phyloP scores from a whole-genome alignment of 2,329 filamentous ascomycete genomes.

The Verticillium dahliae region DNA sequence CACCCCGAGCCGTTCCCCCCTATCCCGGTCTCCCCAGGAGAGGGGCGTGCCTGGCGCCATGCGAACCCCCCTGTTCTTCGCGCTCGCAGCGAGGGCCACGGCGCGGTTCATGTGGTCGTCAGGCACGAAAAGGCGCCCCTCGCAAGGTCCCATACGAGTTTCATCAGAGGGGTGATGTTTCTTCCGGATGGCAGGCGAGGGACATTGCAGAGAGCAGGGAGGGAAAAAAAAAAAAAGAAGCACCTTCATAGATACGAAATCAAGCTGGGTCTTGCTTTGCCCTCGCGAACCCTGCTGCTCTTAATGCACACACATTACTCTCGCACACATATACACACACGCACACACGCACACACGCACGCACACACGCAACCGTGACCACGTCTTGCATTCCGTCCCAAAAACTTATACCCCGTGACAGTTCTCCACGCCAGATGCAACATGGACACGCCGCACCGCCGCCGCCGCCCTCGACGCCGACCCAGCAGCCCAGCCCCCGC shows the following conservation, averaged over 20 bases:
- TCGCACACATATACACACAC: no score
- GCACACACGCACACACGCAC: no score
- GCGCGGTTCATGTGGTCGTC: conserved; percentile 31
- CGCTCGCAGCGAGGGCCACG: neutral
- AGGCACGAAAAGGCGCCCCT: conserved; percentile 23
- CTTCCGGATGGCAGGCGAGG: conserved; percentile 41
- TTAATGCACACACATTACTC: no score
- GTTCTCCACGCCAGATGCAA: neutral
- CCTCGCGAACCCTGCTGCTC: no score
- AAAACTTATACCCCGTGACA: neutral
- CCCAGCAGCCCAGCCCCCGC: conserved; percentile 5
- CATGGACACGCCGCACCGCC: conserved; percentile 7
- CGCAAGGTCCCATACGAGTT: conserved; percentile 35
- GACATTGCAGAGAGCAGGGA: conserved; percentile 22
- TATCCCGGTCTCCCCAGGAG: conserved; percentile 3
- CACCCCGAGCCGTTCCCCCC: conserved; percentile 17
- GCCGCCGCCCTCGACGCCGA: conserved; percentile 18
- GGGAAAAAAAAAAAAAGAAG: neutral
- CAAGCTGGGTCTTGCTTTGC: neutral
- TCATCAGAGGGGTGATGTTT: conserved; percentile 38
- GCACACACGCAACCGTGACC: neutral
- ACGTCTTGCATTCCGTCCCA: neutral
- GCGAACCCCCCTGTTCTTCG: conserved; percentile 4
- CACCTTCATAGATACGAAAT: neutral
- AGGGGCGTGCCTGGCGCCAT: neutral